phyloP scores from a whole-genome alignment of 2,329 filamentous ascomycete genomes.

The Aureobasidium lini region DNA sequence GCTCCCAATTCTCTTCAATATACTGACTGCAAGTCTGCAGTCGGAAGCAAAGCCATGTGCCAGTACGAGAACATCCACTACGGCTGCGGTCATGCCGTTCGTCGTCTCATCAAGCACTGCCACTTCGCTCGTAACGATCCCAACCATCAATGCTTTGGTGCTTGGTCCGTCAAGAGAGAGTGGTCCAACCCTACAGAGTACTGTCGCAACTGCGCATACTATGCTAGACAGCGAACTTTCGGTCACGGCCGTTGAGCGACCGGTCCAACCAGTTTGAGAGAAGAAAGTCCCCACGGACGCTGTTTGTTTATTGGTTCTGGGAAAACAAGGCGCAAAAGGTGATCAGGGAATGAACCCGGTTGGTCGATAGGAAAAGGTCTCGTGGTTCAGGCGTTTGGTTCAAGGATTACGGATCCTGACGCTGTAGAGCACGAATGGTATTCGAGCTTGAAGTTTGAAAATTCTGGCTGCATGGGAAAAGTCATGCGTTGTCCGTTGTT shows the following conservation, averaged over 20 bases:
- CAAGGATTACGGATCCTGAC: too few relatives aligned
- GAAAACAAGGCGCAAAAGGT: background rate
- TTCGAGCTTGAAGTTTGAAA: too few relatives aligned
- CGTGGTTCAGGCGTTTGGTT: too few relatives aligned
- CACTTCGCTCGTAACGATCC: constrained; percentile 68
- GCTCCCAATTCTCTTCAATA: too few relatives aligned
- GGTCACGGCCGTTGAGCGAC: background rate
- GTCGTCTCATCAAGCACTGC: constrained; percentile 60
- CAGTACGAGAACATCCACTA: constrained; percentile 65
- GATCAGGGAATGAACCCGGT: too few relatives aligned
- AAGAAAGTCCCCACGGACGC: background rate
- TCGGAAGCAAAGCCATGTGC: constrained; percentile 42
- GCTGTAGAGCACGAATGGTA: too few relatives aligned
- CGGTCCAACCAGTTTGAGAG: background rate
- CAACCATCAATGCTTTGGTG: constrained; percentile 59
- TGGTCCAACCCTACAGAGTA: constrained; percentile 50
- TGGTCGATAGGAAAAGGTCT: too few relatives aligned
- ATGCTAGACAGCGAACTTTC: background rate
- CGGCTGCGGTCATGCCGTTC: constrained; percentile 52
- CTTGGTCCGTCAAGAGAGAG: constrained; percentile 55
- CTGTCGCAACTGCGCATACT: constrained; percentile 36
- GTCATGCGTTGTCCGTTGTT: too few relatives aligned
- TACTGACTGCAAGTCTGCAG: too few relatives aligned
- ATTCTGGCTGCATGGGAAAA: too few relatives aligned
- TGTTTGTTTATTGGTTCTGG: background rate